Evolutionary conservation across 2,329 filamentous ascomycete species (phyloP).

Genomic region (Fusarium compactum): DNA sequence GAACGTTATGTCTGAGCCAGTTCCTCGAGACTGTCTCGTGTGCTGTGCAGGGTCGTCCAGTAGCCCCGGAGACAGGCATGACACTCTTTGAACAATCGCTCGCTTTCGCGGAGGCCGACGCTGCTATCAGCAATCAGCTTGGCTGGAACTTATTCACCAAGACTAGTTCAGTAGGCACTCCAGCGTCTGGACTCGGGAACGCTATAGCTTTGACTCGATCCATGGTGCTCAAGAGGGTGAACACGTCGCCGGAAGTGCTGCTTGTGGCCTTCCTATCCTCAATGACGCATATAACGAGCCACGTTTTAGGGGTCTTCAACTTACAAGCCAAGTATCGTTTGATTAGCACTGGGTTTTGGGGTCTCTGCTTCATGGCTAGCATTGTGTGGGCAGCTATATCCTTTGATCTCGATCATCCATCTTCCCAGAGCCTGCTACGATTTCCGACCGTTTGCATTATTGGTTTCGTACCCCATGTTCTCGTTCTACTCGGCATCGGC

Average conservation of each 20-base stretch:
- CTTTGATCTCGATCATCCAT: conserved; percentile 71
- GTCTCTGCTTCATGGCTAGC: conserved; percentile 86
- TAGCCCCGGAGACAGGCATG: conserved; percentile 91
- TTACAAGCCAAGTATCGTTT: conserved; percentile 84
- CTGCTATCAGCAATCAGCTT: conserved; percentile 83
- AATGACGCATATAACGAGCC: conserved; percentile 88
- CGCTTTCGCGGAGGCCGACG: conserved; percentile 95
- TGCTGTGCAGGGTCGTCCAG: conserved; percentile 84
- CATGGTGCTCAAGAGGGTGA: conserved; percentile 82
- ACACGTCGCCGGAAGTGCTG: conserved; percentile 89
- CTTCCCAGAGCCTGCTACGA: conserved; percentile 76
- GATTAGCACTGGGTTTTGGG: conserved; percentile 89
- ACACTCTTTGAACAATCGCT: conserved; percentile 96
- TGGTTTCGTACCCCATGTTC: conserved; percentile 92
- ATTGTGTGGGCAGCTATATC: conserved; percentile 81
- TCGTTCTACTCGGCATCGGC: conserved; percentile 83
- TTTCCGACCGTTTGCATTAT: conserved; percentile 97
- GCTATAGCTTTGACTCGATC: conserved; percentile 67
- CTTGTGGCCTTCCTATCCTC: conserved; percentile 88
- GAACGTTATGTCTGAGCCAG: conserved; percentile 78
- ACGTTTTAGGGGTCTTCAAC: conserved; percentile 83
- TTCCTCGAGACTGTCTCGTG: conserved; percentile 91
- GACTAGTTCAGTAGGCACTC: conserved; percentile 52
- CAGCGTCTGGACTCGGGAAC: conserved; percentile 41
- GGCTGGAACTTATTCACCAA: conserved; percentile 74